phyloP scores from a whole-genome alignment of 75 land plant genomes.

The Pinus albicaulis region DNA sequence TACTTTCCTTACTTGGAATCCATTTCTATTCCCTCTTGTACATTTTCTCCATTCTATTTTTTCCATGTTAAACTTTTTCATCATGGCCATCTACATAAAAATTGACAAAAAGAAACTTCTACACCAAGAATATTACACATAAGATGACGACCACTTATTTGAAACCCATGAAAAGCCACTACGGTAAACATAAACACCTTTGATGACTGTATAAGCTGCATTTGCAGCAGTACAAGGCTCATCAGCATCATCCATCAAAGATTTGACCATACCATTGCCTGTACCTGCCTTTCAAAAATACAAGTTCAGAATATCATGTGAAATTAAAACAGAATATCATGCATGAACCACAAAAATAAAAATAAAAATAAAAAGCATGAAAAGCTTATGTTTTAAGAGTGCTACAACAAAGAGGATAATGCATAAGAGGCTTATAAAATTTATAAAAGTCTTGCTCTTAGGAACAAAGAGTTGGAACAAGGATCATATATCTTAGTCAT shows the following conservation, averaged over 20 bases:
- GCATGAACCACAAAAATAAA: neutral
- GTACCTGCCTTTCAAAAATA: conserved; percentile 51
- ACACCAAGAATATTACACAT: neutral
- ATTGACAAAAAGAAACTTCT: neutral
- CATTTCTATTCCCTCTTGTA: neutral
- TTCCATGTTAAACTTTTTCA: neutral
- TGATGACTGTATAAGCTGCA: conserved; percentile 78
- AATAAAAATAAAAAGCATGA: neutral
- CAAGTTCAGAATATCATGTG: neutral
- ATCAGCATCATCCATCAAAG: conserved; percentile 68
- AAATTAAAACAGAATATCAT: neutral
- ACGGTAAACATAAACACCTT: conserved; percentile 40
- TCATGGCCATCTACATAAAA: neutral
- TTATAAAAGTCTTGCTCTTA: too few species aligned
- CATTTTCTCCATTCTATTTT: neutral
- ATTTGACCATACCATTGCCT: conserved; percentile 96
- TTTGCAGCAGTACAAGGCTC: conserved; percentile 59
- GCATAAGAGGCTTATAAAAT: neutral
- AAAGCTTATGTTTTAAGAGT: neutral
- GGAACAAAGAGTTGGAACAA: neutral
- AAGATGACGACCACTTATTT: neutral
- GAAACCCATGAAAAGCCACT: neutral
- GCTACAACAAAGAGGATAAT: neutral
- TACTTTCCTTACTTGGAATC: neutral
- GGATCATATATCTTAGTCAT: neutral